Evolutionary conservation across 1,284 basidiomycete genomes (phyloP), one percentile per base, ranked within the genome.

Genomic region (Cerioporus squamosus): DNA sequence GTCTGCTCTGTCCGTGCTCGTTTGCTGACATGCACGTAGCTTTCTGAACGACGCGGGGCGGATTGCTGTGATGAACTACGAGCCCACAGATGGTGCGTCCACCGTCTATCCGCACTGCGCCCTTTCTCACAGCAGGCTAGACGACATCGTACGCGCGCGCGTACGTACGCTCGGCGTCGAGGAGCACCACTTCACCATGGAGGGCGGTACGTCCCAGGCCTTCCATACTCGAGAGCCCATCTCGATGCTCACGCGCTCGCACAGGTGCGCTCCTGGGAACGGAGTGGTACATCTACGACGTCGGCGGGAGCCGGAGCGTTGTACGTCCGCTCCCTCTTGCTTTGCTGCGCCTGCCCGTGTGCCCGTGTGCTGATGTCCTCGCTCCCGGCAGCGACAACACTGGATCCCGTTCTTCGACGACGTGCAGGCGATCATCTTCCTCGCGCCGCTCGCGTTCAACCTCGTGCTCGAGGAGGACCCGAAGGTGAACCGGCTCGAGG

Each of bases 381-480:
- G n/a, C n/a, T n/a, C n/a, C n/a, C n/a, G n/a, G n/a, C n/a, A n/a
- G n/a, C 79, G 88, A 39, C 79, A 81, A 10, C 82, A 84, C 4
- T 91, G 89, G 89, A 85, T 86, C 66, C 83, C 85, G 0, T 87
- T 81, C 68, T 87, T 87, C 63, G 84, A 86, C 57, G 82, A 84
- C 63, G 68, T 75, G 29, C 66, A 72, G 53, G 81, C 75, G n/a
- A 77, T 78, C 77, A 65, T 82, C 58, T 83, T 82, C 67, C 78
- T 82, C 74, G 84, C 66, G 66, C 86, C 60, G 75, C 81, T 67
- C 77, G 83, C 62, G 31, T 86, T 87, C 68, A 84, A 88, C 67
- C 81, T 87, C 64, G 76, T 75, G 49, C 78, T 87, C 5, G 84
- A 85, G 56, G 86, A 87, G 68, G 85, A 87, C 68, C 67, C 75